Conservation (phyloP, 306 rosid species). For the Ormosia semicastrata region DNA sequence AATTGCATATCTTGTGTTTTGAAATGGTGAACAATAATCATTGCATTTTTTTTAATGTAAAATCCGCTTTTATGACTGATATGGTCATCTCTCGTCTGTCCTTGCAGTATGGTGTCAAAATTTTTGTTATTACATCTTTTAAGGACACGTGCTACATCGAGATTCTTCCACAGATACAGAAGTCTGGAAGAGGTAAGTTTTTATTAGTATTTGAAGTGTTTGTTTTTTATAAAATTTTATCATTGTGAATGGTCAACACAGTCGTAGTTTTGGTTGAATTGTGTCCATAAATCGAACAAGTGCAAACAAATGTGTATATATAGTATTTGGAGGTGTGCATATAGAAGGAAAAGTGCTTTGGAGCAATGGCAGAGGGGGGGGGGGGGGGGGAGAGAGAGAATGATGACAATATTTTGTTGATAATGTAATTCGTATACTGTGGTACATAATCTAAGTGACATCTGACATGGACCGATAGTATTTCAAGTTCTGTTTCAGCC, state of each 20-base stretch:
- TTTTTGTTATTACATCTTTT: constrained; percentile 87
- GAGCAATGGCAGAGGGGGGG: neutral
- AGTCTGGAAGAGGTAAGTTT: constrained; percentile 75
- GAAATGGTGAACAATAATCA: neutral
- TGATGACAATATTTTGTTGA: constrained; percentile 6
- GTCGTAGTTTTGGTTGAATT: neutral
- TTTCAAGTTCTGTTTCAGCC: neutral
- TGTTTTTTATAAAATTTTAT: neutral
- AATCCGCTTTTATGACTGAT: constrained; percentile 27
- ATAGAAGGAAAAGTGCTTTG: neutral
- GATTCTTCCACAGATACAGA: constrained; percentile 77
- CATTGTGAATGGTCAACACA: neutral
- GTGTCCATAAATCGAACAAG: neutral
- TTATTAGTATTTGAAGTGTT: neutral
- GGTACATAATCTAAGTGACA: neutral
- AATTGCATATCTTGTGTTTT: neutral
- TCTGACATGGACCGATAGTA: neutral
- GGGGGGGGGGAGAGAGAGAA: neutral
- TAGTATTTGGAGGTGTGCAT: neutral
- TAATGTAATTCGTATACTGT: neutral
- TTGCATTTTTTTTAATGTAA: constrained; percentile 3
- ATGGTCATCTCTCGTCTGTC: constrained; percentile 8
- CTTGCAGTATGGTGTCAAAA: constrained; percentile 92
- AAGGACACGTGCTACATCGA: constrained; percentile 91
- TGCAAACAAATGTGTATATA: neutral